These are phyloP conservation scores for Calendula officinalis DNA, from an alignment of 129 eudicot species.

Conservation along the genomic window DNA sequence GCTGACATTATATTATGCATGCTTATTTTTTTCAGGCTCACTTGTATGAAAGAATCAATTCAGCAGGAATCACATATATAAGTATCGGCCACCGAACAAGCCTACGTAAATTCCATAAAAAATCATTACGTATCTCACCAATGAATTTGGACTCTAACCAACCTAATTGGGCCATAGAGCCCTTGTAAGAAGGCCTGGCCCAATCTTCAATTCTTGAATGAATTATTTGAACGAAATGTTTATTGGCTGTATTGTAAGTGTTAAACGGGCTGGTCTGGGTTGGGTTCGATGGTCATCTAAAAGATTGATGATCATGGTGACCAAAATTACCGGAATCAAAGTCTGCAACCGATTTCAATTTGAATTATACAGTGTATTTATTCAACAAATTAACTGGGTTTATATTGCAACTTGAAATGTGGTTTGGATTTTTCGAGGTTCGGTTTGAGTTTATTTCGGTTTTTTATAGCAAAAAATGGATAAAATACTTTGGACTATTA, in stretches of 20 bases:
- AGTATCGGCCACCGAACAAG: conserved; percentile 78
- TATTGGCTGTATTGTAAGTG: conserved; percentile 1
- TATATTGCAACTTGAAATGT: no score
- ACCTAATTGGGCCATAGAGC: conserved; percentile 58
- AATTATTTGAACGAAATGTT: no score
- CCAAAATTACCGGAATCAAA: neutral
- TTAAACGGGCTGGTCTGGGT: no score
- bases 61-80: conserved; percentile 73
- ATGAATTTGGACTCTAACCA: conserved; percentile 21
- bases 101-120: conserved; percentile 63
- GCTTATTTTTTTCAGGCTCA: conserved; percentile 47
- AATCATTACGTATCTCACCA: conserved; percentile 49
- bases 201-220: no score
- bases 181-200: conserved; percentile 27
- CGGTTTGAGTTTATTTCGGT: no score
- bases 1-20: neutral
- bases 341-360: neutral
- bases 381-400: neutral
- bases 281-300: conserved; percentile 22
- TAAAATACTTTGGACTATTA: no score
- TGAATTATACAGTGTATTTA: neutral
- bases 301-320: conserved; percentile 15
- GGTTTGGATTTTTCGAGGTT: no score
- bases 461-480: no score
- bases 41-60: conserved; percentile 58